Percentiles rank a stretch among this genome's conserved stretches.
phyloP scores from a whole-genome alignment of 306 rosid species.

The Sesbania bispinosa region DNA sequence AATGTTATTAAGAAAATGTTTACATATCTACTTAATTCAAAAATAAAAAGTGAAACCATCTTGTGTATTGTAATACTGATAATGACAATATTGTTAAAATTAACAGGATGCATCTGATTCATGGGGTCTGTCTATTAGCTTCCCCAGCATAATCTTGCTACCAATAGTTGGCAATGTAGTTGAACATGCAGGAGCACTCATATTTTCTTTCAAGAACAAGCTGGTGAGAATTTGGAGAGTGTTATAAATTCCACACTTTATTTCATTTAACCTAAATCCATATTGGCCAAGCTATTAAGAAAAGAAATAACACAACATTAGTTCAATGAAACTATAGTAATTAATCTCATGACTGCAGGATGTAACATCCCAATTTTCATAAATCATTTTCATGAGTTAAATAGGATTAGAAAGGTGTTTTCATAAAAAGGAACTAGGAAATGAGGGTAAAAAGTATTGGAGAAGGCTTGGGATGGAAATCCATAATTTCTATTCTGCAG shows the following conservation, averaged over 20 bases:
- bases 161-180: constrained; percentile 98
- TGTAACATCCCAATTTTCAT: too few relatives aligned
- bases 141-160: constrained; percentile 81
- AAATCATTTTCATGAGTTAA: too few relatives aligned
- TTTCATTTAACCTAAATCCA: neutral
- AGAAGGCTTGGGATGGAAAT: too few relatives aligned
- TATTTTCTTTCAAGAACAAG: constrained; percentile 90
- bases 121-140: constrained; percentile 85
- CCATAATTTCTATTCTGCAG: too few relatives aligned
- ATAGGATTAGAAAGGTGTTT: too few relatives aligned
- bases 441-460: too few relatives aligned
- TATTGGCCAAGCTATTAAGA: neutral
- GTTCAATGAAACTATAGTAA: neutral
- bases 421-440: too few relatives aligned
- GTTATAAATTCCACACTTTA: neutral
- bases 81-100: neutral
- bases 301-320: neutral
- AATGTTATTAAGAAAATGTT: too few relatives aligned
- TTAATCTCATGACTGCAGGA: constrained; percentile 55
- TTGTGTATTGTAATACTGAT: neutral
- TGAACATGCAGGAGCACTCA: constrained; percentile 90
- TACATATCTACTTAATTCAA: too few relatives aligned
- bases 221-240: constrained; percentile 42
- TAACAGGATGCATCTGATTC: constrained; percentile 79
- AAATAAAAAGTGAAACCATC: too few relatives aligned